phyloP scores from a whole-genome alignment of 2,329 filamentous ascomycete species.

The Pseudocercospora cruenta region DNA sequence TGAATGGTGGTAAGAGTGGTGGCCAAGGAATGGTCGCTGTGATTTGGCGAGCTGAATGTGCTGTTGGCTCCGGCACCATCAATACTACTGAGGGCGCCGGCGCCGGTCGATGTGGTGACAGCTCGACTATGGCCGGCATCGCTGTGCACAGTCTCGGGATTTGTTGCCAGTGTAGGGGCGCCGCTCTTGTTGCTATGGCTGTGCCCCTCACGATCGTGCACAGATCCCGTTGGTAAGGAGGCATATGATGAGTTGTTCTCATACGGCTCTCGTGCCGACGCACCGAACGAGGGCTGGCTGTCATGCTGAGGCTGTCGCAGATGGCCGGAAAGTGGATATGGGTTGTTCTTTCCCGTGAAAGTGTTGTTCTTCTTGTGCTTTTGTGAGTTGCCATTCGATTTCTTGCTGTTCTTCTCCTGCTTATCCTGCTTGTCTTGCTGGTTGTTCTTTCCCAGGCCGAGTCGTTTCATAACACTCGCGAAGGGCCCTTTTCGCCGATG shows the following conservation, averaged over 20 bases:
- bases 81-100: conserved; percentile 63
- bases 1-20: conserved; percentile 87
- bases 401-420: conserved; percentile 33
- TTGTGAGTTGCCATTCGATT: conserved; percentile 19
- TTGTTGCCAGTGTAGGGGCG: conserved; percentile 81
- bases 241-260: conserved; percentile 53
- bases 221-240: conserved; percentile 54
- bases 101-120: conserved; percentile 73
- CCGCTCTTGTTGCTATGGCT: conserved; percentile 71
- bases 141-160: conserved; percentile 74
- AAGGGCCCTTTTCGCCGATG: conserved; percentile 78
- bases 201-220: conserved; percentile 60
- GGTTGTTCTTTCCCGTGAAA: conserved; percentile 69
- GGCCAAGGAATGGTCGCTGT: conserved; percentile 77
- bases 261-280: conserved; percentile 22
- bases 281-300: conserved; percentile 38
- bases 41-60: conserved; percentile 81
- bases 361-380: conserved; percentile 41
- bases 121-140: conserved; percentile 78
- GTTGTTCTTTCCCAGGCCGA: conserved; percentile 82
- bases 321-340: conserved; percentile 83
- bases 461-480: conserved; percentile 89
- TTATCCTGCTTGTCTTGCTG: conserved; percentile 41
- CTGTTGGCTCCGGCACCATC: conserved; percentile 65
- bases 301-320: conserved; percentile 56